phyloP scores from a whole-genome alignment of 2,329 filamentous ascomycete genomes.

The Celoporthe dispersa region DNA sequence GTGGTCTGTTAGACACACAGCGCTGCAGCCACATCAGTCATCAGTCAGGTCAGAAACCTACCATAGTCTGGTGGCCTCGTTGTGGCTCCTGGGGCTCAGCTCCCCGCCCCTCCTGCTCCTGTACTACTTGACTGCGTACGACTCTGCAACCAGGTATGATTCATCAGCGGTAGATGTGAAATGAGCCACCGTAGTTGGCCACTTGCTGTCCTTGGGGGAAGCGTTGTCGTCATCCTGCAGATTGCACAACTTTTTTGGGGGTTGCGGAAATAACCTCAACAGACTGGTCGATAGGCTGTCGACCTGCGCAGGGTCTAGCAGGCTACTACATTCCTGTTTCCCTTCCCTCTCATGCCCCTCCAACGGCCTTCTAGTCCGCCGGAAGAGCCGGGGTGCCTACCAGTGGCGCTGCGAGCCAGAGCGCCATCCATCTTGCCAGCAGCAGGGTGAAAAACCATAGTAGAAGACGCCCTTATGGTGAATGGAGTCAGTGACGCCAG shows the following conservation, averaged over 20 bases:
- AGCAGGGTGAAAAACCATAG: background rate
- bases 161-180: background rate
- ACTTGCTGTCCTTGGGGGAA: background rate
- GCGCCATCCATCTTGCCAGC: background rate
- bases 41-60: background rate
- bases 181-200: background rate
- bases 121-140: background rate
- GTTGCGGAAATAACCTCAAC: conserved; percentile 1
- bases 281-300: background rate
- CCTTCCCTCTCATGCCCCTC: background rate
- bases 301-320: background rate
- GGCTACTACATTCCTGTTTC: background rate
- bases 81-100: conserved; percentile 10
- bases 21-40: background rate
- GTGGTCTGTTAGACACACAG: no score
- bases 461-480: background rate
- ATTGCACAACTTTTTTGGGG: background rate
- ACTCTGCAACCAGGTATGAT: background rate
- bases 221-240: conserved; percentile 26
- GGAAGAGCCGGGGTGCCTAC: background rate
- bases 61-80: background rate
- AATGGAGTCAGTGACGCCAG: background rate
- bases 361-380: background rate
- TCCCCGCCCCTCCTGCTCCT: background rate
- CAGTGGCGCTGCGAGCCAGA: background rate